A percentile compares a stretch with the other conserved stretches of the same genome.
These are phyloP conservation scores for Hypomontagnella monticulosa DNA, from an alignment of 495 filamentous ascomycete species.

Conservation along the genomic window DNA sequence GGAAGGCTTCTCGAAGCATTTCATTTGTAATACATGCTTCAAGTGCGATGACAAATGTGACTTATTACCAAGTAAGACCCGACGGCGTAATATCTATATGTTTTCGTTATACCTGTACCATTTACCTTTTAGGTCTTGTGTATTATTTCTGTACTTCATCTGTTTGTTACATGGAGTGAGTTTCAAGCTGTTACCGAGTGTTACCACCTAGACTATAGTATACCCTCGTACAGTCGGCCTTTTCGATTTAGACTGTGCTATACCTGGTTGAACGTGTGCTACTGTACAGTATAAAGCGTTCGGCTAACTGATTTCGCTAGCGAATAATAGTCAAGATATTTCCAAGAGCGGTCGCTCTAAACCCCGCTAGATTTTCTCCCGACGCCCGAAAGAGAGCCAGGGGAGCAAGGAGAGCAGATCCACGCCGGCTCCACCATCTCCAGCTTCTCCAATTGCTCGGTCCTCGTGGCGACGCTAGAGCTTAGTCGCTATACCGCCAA, in stretches of 20 bases:
- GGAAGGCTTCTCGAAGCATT: constrained; percentile 6
- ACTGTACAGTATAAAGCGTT: constrained; percentile 6
- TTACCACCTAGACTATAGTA: too few species aligned
- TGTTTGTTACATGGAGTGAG: too few species aligned
- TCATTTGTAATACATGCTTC: neutral
- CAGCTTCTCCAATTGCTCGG: constrained; percentile 38
- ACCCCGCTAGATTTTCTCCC: constrained; percentile 42
- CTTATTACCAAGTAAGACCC: too few species aligned
- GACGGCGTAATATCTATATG: too few species aligned
- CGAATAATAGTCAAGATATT: constrained; percentile 38
- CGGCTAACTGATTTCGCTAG: constrained; percentile 11
- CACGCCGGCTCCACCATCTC: constrained; percentile 25
- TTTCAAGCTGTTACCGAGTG: too few species aligned
- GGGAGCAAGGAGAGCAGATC: neutral
- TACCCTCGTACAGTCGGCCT: too few species aligned
- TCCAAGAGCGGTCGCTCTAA: constrained; percentile 21
- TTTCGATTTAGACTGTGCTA: too few species aligned
- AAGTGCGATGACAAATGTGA: too few species aligned
- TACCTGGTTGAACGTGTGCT: too few species aligned
- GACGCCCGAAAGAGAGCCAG: constrained; percentile 32
- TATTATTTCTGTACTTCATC: too few species aligned
- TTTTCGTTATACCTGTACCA: too few species aligned
- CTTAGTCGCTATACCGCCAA: constrained; percentile 12
- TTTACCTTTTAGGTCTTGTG: too few species aligned
- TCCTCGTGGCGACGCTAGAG: constrained; percentile 28